Base-by-base conservation (phyloP, 306 rosid genomes). In the Ochetophila trinervis region DNA sequence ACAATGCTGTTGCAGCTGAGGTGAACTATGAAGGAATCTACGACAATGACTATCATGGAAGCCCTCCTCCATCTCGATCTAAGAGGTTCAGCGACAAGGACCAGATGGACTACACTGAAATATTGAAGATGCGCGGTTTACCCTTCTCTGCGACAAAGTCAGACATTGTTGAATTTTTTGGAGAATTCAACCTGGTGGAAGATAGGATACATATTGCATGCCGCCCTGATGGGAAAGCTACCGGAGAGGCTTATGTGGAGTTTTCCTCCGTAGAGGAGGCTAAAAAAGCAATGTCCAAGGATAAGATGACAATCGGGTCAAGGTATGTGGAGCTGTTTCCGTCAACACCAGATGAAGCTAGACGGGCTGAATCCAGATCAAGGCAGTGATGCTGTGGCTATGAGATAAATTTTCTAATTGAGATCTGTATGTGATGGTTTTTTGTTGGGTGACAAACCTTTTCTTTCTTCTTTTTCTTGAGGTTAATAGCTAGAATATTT, bases 291-390 rank as follows among this genome's bases (percentile, higher is more conserved):
- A 94, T 94, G 97, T 54, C 80, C 83, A 94, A 83, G 83, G 99
- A 94, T 78, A 94, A 94, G 87, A 94, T 88, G 97, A 90, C 90
- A 34, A 94, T 94, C 21, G 99, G 99, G 47, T 90, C 99, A 44
- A 90, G 99, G 87, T 94, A 94, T 60, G 97, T 90, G 78, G 99
- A 94, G 83, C 83, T 94, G 84, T 94, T 94, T 70, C 99, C 99
- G 49, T 94, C 99, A 21, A 94, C 99, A 61, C 86, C 90, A 19
- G 97, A 86, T 75, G 99, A 94, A 82, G 97, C 97, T 15, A 81
- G 99, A 58, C 85, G 97, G 40, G 94, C 99, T 3, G 99, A 90
- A 80, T 90, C 97, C 57, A 90, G 96, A 74, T 93, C 99, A 53
- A 85, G 96, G 87, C 97, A 87, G 91, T 93, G 83, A 87, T 44